Conservation (phyloP, 1,284 basidiomycete species). For the Cryptococcus sp. region DNA sequence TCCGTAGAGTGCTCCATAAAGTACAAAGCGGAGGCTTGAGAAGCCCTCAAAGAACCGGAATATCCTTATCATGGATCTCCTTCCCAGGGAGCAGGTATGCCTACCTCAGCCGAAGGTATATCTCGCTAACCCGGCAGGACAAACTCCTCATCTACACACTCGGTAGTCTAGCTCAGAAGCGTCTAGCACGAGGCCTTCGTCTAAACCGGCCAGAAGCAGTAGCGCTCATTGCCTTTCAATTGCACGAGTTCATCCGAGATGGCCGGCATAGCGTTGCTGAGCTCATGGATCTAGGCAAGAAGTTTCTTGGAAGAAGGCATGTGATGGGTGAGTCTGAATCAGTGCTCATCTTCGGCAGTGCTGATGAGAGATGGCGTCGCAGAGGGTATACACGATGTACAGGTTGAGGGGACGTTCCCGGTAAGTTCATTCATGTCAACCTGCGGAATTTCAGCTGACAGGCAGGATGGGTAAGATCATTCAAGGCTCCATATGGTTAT, state of each 20-base stretch:
- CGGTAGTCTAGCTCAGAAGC: constrained; percentile 85
- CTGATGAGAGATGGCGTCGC: constrained; percentile 32
- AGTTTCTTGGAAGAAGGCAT: constrained; percentile 79
- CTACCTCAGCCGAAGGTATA: neutral
- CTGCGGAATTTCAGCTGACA: neutral
- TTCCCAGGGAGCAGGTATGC: constrained; percentile 41
- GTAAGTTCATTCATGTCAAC: constrained; percentile 50
- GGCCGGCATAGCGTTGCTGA: constrained; percentile 80
- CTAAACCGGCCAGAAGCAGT: constrained; percentile 85
- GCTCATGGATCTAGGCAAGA: constrained; percentile 88
- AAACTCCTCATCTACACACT: constrained; percentile 56
- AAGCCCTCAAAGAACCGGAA: too few relatives aligned
- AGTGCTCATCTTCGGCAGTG: neutral
- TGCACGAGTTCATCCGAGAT: constrained; percentile 95
- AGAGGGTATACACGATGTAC: constrained; percentile 65
- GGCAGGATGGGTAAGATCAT: constrained; percentile 28
- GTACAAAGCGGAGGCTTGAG: too few relatives aligned
- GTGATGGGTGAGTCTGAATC: constrained; percentile 56
- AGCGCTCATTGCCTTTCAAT: constrained; percentile 81
- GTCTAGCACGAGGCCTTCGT: constrained; percentile 81
- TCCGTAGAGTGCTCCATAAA: too few relatives aligned
- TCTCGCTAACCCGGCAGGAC: constrained; percentile 34
- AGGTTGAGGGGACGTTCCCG: constrained; percentile 88
- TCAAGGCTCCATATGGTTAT: neutral
- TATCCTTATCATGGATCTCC: constrained; percentile 30